A percentile compares a stretch with the other conserved stretches of the same genome.
Evolutionary conservation across 495 filamentous ascomycete genomes (phyloP).

Genomic region (Immersiella caudata): DNA sequence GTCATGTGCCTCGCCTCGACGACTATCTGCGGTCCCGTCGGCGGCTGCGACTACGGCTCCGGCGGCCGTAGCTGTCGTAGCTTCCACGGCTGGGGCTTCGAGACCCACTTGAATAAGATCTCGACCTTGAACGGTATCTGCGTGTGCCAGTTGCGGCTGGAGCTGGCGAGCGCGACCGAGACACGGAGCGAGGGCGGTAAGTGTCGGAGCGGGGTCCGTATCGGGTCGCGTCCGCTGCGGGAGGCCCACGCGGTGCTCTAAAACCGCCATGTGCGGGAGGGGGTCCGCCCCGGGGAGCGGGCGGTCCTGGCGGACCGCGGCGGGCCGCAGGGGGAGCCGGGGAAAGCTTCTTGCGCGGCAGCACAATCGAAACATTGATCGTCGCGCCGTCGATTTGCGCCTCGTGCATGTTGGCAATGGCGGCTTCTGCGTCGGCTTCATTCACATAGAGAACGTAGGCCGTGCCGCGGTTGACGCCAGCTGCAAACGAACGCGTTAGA

Average conservation of each 20-base stretch:
- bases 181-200: slow-evolving; percentile 55
- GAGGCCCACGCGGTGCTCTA: slow-evolving; percentile 34
- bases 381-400: slow-evolving; percentile 87
- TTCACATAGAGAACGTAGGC: slow-evolving; percentile 88
- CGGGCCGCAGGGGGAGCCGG: slow-evolving; percentile 53
- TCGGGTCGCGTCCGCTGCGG: slow-evolving; percentile 38
- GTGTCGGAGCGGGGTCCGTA: slow-evolving; percentile 52
- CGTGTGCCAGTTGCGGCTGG: slow-evolving; percentile 40
- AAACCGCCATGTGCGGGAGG: slow-evolving; percentile 39
- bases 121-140: slow-evolving; percentile 42
- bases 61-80: slow-evolving; percentile 50
- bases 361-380: slow-evolving; percentile 90
- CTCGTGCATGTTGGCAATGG: slow-evolving; percentile 98
- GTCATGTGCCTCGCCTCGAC: background rate
- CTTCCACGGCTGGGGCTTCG: slow-evolving; percentile 64
- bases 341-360: slow-evolving; percentile 73
- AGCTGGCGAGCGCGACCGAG: slow-evolving; percentile 46
- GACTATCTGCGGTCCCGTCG: slow-evolving; percentile 32
- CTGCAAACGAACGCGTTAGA: slow-evolving; percentile 48
- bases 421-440: slow-evolving; percentile 78
- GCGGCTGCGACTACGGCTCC: slow-evolving; percentile 34
- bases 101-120: slow-evolving; percentile 52
- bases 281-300: slow-evolving; percentile 15
- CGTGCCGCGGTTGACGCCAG: slow-evolving; percentile 87
- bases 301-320: slow-evolving; percentile 41